Base-by-base conservation (phyloP, 2,329 filamentous ascomycete species). In the Aspergillus caelatus region DNA sequence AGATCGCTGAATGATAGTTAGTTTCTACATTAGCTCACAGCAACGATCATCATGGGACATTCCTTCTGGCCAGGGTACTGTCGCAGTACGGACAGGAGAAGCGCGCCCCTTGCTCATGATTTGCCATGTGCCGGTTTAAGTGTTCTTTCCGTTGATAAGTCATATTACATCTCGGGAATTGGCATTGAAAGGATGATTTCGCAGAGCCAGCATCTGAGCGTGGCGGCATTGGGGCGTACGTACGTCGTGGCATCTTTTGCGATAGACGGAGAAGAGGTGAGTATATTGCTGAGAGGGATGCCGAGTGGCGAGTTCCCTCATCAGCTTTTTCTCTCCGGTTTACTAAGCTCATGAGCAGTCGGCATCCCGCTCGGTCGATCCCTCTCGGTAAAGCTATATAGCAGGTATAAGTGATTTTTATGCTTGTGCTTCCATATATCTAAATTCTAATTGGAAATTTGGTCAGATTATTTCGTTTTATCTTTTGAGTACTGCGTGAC, bases 111-210 rank as follows among this genome's bases (percentile, higher is more conserved):
- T 46, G 26, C n/a, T 48, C 30, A 63, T 68, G 65, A 36, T 61
- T 59, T 9, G 57, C 62, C 11, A 28, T 43, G 48, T 72, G 70
- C 41, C 70, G 65, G 41, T 67, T 65, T 8, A 72, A 58, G 60
- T 72, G 70, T 58, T 72, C 70, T 63, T 67, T 72, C 52, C 68
- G 71, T 21, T 53, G 64, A 63, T 72, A 72, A 28, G 53, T 64
- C 5, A 68, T 65, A n/a, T 50, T 60, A 46, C 71, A 72, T 36
- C 56, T 64, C 9, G 70, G 70, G 53, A 66, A 61, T 16, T 55
- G 36, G 39, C 71, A 72, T 54, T 36, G 30, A n/a, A 54, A 54
- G 8, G 52, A n/a, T 4, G 32, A 4, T 7, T 8, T 19, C 10
- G 21, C 2, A 21, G 32, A 5, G 21, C 21, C 11, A 28, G 39